Base-by-base conservation (phyloP, 202 grass and related monocot species). In the Setaria viridis region DNA sequence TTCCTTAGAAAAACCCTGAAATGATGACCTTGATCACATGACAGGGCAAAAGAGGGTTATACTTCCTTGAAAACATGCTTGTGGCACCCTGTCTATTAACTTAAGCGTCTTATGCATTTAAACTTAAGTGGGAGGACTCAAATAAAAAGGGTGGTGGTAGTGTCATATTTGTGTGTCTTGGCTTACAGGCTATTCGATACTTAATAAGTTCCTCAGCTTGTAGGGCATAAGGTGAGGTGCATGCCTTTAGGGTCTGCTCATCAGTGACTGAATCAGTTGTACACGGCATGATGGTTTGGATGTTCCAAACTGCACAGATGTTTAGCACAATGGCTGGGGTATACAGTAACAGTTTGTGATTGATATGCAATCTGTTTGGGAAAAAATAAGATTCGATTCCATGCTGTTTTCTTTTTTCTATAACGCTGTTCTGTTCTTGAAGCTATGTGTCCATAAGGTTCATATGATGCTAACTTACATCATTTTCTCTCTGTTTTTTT, bases 401-500 rank as follows among this genome's bases (percentile, higher is more conserved):
- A 5, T 2, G n/a, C 6, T 21, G 9, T 62, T 81, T 7, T 11
- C 3, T 4, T 49, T 49, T 39, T 32, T 2, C 6, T 45, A 12
- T 17, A 13, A 15, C 55, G 34, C 14, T 45, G 37, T 72, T 33
- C 48, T 43, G 16, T 75, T 74, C 37, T 45, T 16, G 17, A 70
- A 77, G 6, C 51, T 64, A 7, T 81, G 12, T 30, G 16, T 43
- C 20, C 35, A 71, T 62, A 39, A 45, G 42, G 6, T 33, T 70
- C 16, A 20, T 82, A 20, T 43, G 39, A 78, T 82, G 16, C 75
- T 84, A 76, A 87, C 6, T 19, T 57, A 58, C 8, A 68, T 84
- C 17, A 47, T 78, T 74, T 75, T 19, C 33, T 37, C 35, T 19
- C 67, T 37, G 25, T 13, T 84, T 5, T 7, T 53, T 82, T 43